These are phyloP conservation scores for Geranium incanum DNA, from an alignment of 441 rosid genomes.

Conservation along the genomic window DNA sequence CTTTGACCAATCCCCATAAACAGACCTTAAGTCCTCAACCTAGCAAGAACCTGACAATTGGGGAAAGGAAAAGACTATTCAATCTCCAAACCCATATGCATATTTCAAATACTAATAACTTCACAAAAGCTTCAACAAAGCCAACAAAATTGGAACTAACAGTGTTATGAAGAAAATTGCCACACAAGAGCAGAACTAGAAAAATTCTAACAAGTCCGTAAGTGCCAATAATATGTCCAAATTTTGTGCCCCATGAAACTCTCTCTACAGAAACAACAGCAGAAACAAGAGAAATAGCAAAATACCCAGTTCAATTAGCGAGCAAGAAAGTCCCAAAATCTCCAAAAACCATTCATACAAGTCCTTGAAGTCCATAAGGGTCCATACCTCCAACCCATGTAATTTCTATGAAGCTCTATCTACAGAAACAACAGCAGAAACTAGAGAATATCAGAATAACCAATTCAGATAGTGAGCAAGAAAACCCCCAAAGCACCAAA, in stretches of 20 bases:
- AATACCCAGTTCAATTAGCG: slow-evolving; percentile 5
- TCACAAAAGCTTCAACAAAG: slow-evolving; percentile 16
- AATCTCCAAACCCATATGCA: slow-evolving; percentile 15
- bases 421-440: no score
- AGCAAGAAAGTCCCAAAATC: slow-evolving; percentile 17
- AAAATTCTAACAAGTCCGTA: not conserved
- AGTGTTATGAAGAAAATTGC: not conserved
- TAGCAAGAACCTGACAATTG: slow-evolving; percentile 16
- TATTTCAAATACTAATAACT: slow-evolving; percentile 4
- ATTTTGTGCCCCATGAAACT: slow-evolving; percentile 7
- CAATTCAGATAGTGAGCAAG: no score
- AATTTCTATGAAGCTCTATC: no score
- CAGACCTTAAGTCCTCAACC: slow-evolving; percentile 19
- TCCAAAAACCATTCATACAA: slow-evolving; percentile 21
- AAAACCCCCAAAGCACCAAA: no score
- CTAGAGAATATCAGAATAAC: no score
- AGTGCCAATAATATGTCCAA: no score
- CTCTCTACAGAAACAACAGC: slow-evolving; percentile 8
- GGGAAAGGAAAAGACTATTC: slow-evolving; percentile 17
- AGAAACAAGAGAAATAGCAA: slow-evolving; percentile 10
- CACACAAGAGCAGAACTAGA: slow-evolving; percentile 18
- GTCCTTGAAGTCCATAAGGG: slow-evolving; percentile 16
- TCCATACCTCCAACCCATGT: slow-evolving; percentile 23
- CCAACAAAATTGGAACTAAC: slow-evolving; percentile 17
- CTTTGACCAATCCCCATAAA: slow-evolving; percentile 16